Evolutionary conservation across 163 green algal genomes (phyloP).

Genomic region (Chloroidium sp.): DNA sequence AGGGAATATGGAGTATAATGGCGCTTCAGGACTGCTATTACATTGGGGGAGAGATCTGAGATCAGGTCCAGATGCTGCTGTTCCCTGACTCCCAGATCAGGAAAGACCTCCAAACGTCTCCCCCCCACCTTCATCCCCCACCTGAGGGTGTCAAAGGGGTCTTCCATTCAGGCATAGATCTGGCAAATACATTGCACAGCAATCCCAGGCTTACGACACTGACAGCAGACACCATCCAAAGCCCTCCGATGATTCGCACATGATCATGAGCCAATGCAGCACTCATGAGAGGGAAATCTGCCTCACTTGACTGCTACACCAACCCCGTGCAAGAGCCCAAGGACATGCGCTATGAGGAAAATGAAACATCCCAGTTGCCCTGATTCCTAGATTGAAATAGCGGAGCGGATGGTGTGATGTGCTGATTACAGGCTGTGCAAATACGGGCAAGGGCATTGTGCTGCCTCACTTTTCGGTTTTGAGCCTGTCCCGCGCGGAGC

Average conservation of each 20-base stretch:
- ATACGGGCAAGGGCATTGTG: background rate
- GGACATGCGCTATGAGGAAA: background rate
- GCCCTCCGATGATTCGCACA: background rate
- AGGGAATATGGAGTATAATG: background rate
- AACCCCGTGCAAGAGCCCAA: background rate
- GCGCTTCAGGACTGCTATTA: background rate
- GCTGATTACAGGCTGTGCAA: background rate
- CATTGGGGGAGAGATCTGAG: no score
- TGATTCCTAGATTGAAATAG: background rate
- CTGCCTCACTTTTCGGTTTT: conserved; percentile 22
- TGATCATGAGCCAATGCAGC: background rate
- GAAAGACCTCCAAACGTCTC: no score
- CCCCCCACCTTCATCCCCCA: no score
- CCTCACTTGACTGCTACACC: background rate
- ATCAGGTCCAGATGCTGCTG: no score
- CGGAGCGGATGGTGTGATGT: no score
- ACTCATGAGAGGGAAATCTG: no score
- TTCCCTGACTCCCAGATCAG: no score
- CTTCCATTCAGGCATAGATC: no score
- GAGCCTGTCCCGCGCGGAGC: conserved; percentile 6
- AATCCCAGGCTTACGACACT: no score
- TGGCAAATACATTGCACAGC: no score
- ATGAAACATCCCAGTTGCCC: background rate
- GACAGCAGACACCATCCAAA: background rate
- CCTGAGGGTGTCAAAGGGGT: no score